A percentile compares a stretch with the other conserved stretches of the same genome.
Evolutionary conservation across 1,284 basidiomycete species (phyloP).

Genomic region (Pterulicium gracile): DNA sequence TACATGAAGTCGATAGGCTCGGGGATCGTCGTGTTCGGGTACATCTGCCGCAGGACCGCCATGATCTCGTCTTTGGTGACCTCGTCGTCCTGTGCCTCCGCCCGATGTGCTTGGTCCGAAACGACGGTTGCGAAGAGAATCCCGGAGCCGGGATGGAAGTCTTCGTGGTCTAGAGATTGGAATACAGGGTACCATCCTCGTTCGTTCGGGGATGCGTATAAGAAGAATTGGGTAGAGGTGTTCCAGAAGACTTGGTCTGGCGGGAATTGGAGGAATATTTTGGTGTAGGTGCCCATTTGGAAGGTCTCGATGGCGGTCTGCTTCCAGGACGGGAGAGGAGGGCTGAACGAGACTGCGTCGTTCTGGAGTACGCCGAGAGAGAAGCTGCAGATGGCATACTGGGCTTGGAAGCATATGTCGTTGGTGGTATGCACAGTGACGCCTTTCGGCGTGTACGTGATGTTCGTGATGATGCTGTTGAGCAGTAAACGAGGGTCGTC

Average conservation of each 20-base stretch:
- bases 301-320: constrained; percentile 55
- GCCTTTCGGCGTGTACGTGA: constrained; percentile 33
- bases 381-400: constrained; percentile 54
- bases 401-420: constrained; percentile 32
- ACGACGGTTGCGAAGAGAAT: constrained; percentile 52
- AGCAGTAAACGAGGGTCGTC: constrained; percentile 21
- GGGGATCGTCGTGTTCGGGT: constrained; percentile 39
- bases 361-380: constrained; percentile 55
- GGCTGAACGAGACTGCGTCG: constrained; percentile 44
- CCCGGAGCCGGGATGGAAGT: constrained; percentile 50
- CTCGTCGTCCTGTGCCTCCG: constrained; percentile 38
- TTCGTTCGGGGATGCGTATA: constrained; percentile 49
- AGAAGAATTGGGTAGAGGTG: constrained; percentile 31
- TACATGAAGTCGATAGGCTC: constrained; percentile 44
- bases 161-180: constrained; percentile 53
- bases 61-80: constrained; percentile 44
- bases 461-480: constrained; percentile 38
- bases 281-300: constrained; percentile 61
- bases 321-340: constrained; percentile 51
- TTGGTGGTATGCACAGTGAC: constrained; percentile 36
- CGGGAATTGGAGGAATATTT: constrained; percentile 59
- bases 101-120: constrained; percentile 40
- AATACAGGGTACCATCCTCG: constrained; percentile 60
- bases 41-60: constrained; percentile 45
- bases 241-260: constrained; percentile 3